Evolutionary conservation across 805 yeast genomes (phyloP), one percentile per base, ranked within the genome.

Genomic region (Yarrowia divulgata): DNA sequence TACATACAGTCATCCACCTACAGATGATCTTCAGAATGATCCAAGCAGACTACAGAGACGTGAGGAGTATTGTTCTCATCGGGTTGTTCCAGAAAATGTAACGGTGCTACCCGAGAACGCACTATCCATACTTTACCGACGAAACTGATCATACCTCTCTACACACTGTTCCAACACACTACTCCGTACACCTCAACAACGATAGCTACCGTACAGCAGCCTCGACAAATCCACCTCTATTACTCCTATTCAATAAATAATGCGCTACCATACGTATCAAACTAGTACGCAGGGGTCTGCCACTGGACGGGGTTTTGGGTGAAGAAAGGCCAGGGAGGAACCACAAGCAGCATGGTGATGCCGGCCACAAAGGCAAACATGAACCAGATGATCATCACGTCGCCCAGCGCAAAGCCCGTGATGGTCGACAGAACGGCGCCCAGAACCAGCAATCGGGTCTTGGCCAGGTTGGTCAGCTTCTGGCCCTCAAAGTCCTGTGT

Each of bases 401-500:
- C 68, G 13, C 68, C 68, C 23, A 49, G 55, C 13, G 48, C 57
- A 40, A 49, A 48, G 19, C 68, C 68, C 3, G 68, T 49, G 35
- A 63, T 16, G 16, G 57, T 48, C 13, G 68, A 48, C 29, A 63
- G 37, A 49, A 63, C n/a, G 13, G 57, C 68, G n/a, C 68, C 68
- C 37, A 63, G 40, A 16, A 63, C 57, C 46, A 63, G 48, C 45
- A 49, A 12, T n/a, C 57, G 34, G 34, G 46, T 48, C 32, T 63
- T 48, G 55, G 46, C 57, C 46, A 48, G 4, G 45, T 63, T 49
- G 57, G 68, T 8, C 57, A 63, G 50, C 19, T 63, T 63, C 68
- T 63, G 68, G 37, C 68, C 68, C 39, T 63, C 68, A 49, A 63
- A 63, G 57, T 63, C 68, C 68, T 63, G 68, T 1, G 57, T 63